Evolutionary conservation across 805 yeast genomes (phyloP).

Genomic region (Saccharomyces paradoxus): DNA sequence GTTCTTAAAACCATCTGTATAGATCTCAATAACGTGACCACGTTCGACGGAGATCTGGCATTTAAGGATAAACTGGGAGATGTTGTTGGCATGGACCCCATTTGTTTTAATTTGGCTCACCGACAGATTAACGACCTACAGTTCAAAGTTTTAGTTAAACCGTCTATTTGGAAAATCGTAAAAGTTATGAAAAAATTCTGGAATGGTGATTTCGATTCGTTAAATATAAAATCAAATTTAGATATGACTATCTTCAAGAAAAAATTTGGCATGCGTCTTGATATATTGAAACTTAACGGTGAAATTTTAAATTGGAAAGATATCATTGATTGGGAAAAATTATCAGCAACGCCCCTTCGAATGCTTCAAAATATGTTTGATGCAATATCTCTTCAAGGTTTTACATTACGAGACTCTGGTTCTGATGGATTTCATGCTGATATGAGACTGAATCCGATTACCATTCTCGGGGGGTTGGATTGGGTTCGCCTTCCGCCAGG

Average conservation of each 20-base stretch:
- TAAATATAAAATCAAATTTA: conserved; percentile 22
- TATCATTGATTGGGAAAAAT: conserved; percentile 13
- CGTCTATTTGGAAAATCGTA: conserved; percentile 19
- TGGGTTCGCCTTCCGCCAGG: conserved; percentile 13
- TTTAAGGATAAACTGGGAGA: conserved; percentile 11
- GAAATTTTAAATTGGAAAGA: conserved; percentile 19
- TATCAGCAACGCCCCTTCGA: neutral
- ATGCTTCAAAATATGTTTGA: conserved; percentile 11
- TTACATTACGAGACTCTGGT: conserved; percentile 17
- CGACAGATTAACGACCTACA: conserved; percentile 14
- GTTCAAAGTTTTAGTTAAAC: conserved; percentile 20
- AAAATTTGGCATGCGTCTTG: neutral
- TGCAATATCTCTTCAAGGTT: conserved; percentile 17
- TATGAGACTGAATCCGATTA: conserved; percentile 18
- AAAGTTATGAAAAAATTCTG: conserved; percentile 24
- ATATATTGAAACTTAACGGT: conserved; percentile 4
- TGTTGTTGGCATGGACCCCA: conserved; percentile 12
- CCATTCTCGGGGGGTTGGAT: conserved; percentile 9
- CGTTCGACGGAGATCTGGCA: conserved; percentile 15
- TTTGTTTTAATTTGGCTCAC: conserved; percentile 21
- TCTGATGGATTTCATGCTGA: conserved; percentile 21
- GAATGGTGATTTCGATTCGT: conserved; percentile 18
- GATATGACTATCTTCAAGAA: conserved; percentile 15
- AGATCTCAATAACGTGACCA: conserved; percentile 19
- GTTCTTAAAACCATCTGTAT: conserved; percentile 19